Evolutionary conservation across 805 yeast genomes (phyloP).

Genomic region (Priceomyces fermenticarens): DNA sequence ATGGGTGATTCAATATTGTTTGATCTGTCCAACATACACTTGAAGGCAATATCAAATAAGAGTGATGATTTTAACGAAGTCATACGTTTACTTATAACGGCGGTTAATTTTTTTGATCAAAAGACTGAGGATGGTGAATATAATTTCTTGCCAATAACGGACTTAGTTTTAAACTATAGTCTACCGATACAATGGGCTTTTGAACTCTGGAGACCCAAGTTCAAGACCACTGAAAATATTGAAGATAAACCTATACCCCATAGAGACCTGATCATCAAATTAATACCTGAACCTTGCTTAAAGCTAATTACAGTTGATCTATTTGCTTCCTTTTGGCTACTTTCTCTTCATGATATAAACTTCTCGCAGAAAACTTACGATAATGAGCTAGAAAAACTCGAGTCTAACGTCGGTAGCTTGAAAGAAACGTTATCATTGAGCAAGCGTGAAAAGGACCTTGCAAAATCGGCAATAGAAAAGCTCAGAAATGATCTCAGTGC

Average conservation of each 20-base stretch:
- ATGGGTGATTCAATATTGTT: conserved; percentile 39
- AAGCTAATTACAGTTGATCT: conserved; percentile 36
- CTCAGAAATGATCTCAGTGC: conserved; percentile 20
- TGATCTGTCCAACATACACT: conserved; percentile 39
- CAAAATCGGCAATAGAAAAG: conserved; percentile 18
- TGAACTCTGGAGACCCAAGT: conserved; percentile 67
- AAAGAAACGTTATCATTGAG: conserved; percentile 31
- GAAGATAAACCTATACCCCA: conserved; percentile 13
- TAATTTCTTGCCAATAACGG: conserved; percentile 39
- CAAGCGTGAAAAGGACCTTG: conserved; percentile 22
- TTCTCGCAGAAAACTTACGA: conserved; percentile 51
- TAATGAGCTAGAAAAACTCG: conserved; percentile 40
- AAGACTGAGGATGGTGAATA: conserved; percentile 25
- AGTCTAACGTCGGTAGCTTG: conserved; percentile 30
- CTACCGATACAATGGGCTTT: conserved; percentile 66
- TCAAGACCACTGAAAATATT: conserved; percentile 18
- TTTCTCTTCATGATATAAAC: conserved; percentile 68
- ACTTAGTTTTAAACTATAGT: conserved; percentile 39
- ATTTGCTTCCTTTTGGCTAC: conserved; percentile 68
- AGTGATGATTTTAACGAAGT: conserved; percentile 70
- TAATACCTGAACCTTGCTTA: conserved; percentile 17
- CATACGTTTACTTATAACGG: conserved; percentile 61
- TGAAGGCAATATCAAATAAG: conserved; percentile 68
- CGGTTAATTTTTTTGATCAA: conserved; percentile 51
- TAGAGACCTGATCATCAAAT: conserved; percentile 8